phyloP scores from a whole-genome alignment of 768 basidiomycete species.

The Ramaria rubella region DNA sequence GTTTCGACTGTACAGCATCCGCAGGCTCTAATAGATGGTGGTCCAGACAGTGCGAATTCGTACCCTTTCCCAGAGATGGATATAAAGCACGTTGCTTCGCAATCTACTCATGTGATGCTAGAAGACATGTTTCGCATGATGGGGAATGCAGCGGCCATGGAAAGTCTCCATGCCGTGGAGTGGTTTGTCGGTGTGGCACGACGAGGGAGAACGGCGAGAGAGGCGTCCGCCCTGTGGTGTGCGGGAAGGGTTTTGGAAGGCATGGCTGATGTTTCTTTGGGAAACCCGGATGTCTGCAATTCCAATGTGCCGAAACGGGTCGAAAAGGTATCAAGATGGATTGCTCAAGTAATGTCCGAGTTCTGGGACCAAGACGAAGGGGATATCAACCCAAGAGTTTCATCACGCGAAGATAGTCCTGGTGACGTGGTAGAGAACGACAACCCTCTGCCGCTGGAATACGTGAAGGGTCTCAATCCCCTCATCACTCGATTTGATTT shows the following conservation, averaged over 20 bases:
- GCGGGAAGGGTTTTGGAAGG: conserved; percentile 74
- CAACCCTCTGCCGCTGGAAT: conserved; percentile 45
- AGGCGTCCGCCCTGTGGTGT: conserved; percentile 79
- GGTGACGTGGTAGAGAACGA: conserved; percentile 22
- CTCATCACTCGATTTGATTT: conserved; percentile 42
- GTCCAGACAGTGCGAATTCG: conserved; percentile 29
- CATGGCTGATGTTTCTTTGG: conserved; percentile 43
- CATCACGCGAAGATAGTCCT: conserved; percentile 15
- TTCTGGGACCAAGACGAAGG: conserved; percentile 55
- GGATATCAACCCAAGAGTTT: conserved; percentile 21
- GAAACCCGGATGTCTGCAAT: conserved; percentile 1
- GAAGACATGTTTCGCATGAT: conserved; percentile 67
- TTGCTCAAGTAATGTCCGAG: conserved; percentile 60
- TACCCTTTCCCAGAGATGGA: conserved; percentile 52
- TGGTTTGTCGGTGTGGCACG: conserved; percentile 64
- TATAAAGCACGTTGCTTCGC: conserved; percentile 50
- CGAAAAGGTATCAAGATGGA: conserved; percentile 56
- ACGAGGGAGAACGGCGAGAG: conserved; percentile 36
- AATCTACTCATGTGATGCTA: conserved; percentile 46
- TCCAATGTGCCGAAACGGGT: conserved; percentile 33
- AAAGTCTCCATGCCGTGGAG: conserved; percentile 69
- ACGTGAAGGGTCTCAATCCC: conserved; percentile 56
- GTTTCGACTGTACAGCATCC: conserved; percentile 36
- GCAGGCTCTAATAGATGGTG: conserved; percentile 26
- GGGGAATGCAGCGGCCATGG: conserved; percentile 62